Base-by-base conservation (phyloP, 805 yeast genomes). In the Candida xiaguanensis region DNA sequence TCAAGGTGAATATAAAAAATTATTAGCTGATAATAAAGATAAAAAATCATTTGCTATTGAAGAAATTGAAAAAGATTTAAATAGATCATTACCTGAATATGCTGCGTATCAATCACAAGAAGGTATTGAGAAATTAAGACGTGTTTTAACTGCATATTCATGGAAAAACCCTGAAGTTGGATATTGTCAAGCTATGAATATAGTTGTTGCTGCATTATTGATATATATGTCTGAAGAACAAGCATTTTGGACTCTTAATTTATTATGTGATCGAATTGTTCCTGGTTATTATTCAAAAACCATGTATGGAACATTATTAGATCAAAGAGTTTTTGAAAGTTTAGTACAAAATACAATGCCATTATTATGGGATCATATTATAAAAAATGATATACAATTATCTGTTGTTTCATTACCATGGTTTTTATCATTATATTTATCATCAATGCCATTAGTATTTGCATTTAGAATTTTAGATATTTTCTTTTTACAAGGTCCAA, bases 141-240 rank as follows among this genome's bases (percentile, higher is more conserved):
- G 95, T 44, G 98, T 93, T 0, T 71, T 93, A 42, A 84, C 95
- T 0, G 96, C 96, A 0, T 93, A 90, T 55, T 86, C 96, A 0
- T 93, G 98, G 97, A 86, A 85, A 48, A 89, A 90, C 57, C 96
- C 96, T 0, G 96, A 91, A 30, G 87, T 93, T 18, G 99, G 99
- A 0, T 93, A 93, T 59, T 93, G 99, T 58, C 99, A 93, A 61
- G 99, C 98, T 1, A 93, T 95, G 99, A 93, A 93, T 57, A 93
- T 93, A 37, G 89, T 85, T 7, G 80, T 78, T 2, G 95, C 95
- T 1, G 90, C 87, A 0, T 59, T 85, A 38, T 63, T 85, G 36
- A 84, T 84, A 28, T 85, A 80, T 58, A 89, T 87, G 84, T 84
- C 95, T 7, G 99, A 93, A 59, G 99, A 91, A 48, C 98, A 93